Conservation (phyloP, 805 yeast species). For the Pichia nakasei region DNA sequence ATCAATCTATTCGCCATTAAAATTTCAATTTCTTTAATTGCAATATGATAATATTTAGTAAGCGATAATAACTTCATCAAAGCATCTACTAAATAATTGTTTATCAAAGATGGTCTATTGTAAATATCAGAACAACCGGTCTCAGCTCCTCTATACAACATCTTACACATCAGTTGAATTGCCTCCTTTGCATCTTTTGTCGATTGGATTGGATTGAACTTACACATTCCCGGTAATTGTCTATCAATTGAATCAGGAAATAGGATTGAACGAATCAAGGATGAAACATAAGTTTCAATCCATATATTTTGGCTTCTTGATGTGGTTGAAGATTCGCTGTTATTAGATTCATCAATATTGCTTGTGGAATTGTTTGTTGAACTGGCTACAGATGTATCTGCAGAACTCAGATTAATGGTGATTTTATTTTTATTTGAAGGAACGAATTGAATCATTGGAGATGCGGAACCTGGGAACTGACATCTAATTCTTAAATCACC, state of each 20-base stretch:
- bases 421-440: constrained; percentile 33
- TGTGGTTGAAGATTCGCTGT: neutral
- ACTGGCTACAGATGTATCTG: constrained; percentile 34
- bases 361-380: neutral
- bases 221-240: constrained; percentile 52
- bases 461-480: constrained; percentile 40
- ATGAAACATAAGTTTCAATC: constrained; percentile 55
- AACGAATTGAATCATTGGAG: constrained; percentile 36
- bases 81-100: constrained; percentile 49
- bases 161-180: constrained; percentile 30
- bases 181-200: constrained; percentile 29
- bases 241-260: constrained; percentile 45
- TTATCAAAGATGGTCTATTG: constrained; percentile 28
- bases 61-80: constrained; percentile 33
- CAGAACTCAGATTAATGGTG: constrained; percentile 8
- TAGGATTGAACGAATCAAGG: constrained; percentile 45
- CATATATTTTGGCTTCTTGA: constrained; percentile 44
- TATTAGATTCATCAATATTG: neutral
- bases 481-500: constrained; percentile 67
- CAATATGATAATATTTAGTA: constrained; percentile 29
- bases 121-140: constrained; percentile 34
- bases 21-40: constrained; percentile 32
- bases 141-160: constrained; percentile 39
- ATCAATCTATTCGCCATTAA: constrained; percentile 12
- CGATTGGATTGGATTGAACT: constrained; percentile 34